Percentiles rank a stretch among this genome's conserved stretches.
These are phyloP conservation scores for Euryodendron excelsum DNA, from an alignment of 148 eudicot species.

Conservation along the genomic window DNA sequence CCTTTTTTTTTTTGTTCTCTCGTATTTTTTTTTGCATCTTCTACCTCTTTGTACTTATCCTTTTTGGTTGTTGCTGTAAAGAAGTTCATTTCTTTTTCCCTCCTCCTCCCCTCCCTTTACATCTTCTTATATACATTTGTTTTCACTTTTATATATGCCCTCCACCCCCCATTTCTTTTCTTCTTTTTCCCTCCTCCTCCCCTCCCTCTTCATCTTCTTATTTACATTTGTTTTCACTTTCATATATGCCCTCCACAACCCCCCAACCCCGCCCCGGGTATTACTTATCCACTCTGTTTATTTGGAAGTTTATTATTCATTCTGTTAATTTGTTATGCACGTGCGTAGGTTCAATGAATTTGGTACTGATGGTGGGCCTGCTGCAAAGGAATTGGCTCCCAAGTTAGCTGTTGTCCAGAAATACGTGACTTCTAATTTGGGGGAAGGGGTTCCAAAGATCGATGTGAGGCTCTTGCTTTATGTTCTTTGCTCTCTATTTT, in stretches of 20 bases:
- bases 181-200: no score
- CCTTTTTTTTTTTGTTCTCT: no score
- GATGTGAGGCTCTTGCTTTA: slow-evolving; percentile 39
- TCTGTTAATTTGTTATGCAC: neutral
- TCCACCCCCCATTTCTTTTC: no score
- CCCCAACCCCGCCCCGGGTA: no score
- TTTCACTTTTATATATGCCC: neutral
- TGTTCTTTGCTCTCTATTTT: neutral
- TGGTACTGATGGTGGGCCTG: slow-evolving; percentile 77
- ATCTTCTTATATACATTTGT: neutral
- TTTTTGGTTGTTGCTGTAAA: neutral
- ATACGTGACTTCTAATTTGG: slow-evolving; percentile 39
- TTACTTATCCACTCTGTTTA: neutral
- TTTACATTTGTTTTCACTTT: neutral
- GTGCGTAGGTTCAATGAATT: slow-evolving; percentile 66
- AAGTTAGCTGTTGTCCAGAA: slow-evolving; percentile 40
- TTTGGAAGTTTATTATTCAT: neutral
- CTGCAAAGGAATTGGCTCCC: slow-evolving; percentile 60
- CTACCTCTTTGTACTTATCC: neutral
- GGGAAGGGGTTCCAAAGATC: slow-evolving; percentile 38
- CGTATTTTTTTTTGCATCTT: no score
- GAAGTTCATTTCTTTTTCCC: no score
- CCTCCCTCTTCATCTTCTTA: neutral
- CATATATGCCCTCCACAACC: no score
- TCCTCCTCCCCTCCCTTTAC: no score